Percentiles rank a stretch among this genome's conserved stretches.
Evolutionary conservation across 2,329 filamentous ascomycete species (phyloP).

Genomic region (Xylaria sp.): DNA sequence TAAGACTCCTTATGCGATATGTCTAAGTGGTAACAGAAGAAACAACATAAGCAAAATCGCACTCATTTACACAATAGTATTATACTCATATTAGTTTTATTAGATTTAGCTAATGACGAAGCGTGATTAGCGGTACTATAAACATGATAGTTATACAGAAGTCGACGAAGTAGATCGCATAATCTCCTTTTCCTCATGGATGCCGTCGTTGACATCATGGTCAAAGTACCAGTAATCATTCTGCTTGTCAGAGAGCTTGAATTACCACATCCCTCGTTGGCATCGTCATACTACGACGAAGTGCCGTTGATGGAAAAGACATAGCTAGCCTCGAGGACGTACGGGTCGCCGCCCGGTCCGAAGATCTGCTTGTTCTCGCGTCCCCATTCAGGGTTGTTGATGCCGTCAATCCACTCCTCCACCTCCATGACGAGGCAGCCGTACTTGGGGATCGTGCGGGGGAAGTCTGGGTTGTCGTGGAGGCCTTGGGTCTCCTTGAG

Average conservation of each 20-base stretch:
- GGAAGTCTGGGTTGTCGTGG: conserved; percentile 62
- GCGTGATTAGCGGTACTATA: conserved; percentile 22
- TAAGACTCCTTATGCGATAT: conserved; percentile 3
- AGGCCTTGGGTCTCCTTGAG: conserved; percentile 78
- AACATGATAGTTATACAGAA: conserved; percentile 9
- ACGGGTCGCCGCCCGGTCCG: conserved; percentile 68
- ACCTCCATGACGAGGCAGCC: conserved; percentile 93
- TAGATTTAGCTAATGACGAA: conserved; percentile 26
- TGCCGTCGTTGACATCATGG: conserved; percentile 3
- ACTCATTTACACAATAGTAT: conserved; percentile 7
- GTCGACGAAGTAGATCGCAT: neutral
- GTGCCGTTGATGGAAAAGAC: conserved; percentile 64
- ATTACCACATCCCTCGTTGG: conserved; percentile 15
- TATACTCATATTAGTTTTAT: conserved; percentile 28
- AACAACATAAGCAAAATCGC: neutral
- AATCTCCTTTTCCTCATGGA: neutral
- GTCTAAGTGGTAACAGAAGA: neutral
- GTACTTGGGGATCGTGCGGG: conserved; percentile 75
- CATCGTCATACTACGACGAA: conserved; percentile 41
- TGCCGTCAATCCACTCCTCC: conserved; percentile 92
- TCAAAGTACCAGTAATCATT: neutral
- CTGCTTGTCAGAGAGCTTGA: neutral
- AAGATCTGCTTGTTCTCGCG: conserved; percentile 71
- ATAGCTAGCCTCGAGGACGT: conserved; percentile 71
- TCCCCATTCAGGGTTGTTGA: conserved; percentile 92